Evolutionary conservation across 305 asterid species (phyloP), one percentile per base, ranked within the genome.

Genomic region (Salvia sclarea): DNA sequence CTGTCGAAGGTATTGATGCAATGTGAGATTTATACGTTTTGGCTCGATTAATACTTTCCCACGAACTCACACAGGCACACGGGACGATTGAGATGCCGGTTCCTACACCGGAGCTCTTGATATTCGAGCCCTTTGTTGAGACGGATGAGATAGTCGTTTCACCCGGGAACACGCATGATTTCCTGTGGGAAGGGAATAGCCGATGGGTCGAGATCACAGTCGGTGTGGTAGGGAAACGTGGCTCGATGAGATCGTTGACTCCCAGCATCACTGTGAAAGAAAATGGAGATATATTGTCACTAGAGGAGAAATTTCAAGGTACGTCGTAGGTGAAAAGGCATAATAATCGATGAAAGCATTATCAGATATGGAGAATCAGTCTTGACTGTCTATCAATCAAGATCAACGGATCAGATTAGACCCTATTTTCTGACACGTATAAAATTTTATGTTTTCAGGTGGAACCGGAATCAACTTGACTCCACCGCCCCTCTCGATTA

Each of bases 281-380:
- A 84, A 62, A 76, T 53, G 98, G 98, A 56, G 98, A 83, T 74
- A 89, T 91, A 75, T 83, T 91, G 74, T 91, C 98, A 31, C 95
- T 91, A 10, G 98, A 91, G 82, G 96, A 91, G 83, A 91, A 91
- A 78, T 91, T 91, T 62, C 98, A 91, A 85, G 96, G 96, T 91
- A 81, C 35, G 11, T n/a, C n/a, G n/a, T n/a, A n/a, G n/a, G n/a
- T n/a, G n/a, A n/a, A n/a, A n/a, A n/a, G n/a, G n/a, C n/a, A n/a
- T n/a, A n/a, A n/a, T n/a, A n/a, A n/a, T n/a, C n/a, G n/a, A n/a
- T n/a, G n/a, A n/a, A n/a, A n/a, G n/a, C n/a, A n/a, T n/a, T n/a
- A n/a, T n/a, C n/a, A n/a, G n/a, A n/a, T n/a, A n/a, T n/a, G n/a
- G n/a, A n/a, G n/a, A n/a, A n/a, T n/a, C n/a, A n/a, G n/a, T n/a